Evolutionary conservation across 2,329 filamentous ascomycete genomes (phyloP), one percentile per base, ranked within the genome.

Genomic region (Neopestalotiopsis sp.): DNA sequence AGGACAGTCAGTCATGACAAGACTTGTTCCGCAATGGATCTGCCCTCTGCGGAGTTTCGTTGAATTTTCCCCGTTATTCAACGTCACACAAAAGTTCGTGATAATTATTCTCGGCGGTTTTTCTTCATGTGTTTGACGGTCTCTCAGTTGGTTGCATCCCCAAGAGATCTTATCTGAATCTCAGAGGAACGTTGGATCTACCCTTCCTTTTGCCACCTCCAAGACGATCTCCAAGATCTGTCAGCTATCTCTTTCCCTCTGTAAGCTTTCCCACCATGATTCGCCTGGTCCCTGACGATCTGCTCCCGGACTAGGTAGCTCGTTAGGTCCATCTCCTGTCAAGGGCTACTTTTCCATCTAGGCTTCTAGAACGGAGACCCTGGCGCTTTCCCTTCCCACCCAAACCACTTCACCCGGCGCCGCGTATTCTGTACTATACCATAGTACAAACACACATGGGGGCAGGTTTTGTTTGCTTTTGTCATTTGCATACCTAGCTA

Each of bases 241-340:
- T 53, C 45, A 9, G 45, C 9, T n/a, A 14, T 53, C 24, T 28
- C 24, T 28, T 28, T 28, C 24, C 24, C 24, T 28, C 24, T n/a
- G 45, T 9, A 53, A 53, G n/a, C 17, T 53, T 53, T 53, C 24
- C 24, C 24, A 28, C 24, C 10, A 59, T 28, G 30, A 14, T 34
- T 59, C 24, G 57, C 24, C 30, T 59, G 57, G 57, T 59, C 30
- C 57, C 57, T 59, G 57, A 34, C 57, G 57, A 59, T 59, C 57
- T 24, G 57, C 57, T 34, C 13, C 57, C 57, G 13, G 4, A 59
- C 30, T 34, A 17, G 57, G 57, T 14, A 59, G 30, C 30, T 32
- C 57, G 30, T 17, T 24, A 7, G 17, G 49, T n/a, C 49, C 49
- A 56, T 56, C 49, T 56, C 49, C 13, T 6, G 7, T 20, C 45